Percentiles rank a stretch among this genome's conserved stretches.
Conservation (phyloP, 345 rosid genomes). For the Eucalyptus regnans region DNA sequence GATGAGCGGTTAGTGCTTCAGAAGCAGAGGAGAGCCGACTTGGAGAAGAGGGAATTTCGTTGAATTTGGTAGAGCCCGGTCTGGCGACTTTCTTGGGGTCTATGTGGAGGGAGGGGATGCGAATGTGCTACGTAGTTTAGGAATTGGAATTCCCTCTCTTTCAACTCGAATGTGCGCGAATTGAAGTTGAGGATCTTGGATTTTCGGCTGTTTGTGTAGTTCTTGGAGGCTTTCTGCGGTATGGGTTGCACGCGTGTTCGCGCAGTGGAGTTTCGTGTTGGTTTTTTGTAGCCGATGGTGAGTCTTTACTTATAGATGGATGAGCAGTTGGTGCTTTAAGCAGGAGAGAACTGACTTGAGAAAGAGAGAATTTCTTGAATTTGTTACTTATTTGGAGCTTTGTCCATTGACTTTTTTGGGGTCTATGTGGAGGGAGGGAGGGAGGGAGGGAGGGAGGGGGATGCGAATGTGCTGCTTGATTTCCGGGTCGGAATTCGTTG, state of each 20-base stretch:
- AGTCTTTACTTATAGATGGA: background rate
- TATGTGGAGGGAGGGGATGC: background rate
- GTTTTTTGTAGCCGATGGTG: background rate
- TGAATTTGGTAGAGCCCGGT: background rate
- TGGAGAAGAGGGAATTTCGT: background rate
- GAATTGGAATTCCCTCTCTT: background rate
- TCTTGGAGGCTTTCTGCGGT: background rate
- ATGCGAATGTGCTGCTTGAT: background rate
- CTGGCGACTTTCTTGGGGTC: background rate
- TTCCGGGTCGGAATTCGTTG: background rate
- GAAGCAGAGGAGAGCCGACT: background rate
- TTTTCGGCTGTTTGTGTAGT: background rate
- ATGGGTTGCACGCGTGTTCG: background rate
- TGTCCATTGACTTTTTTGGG: background rate
- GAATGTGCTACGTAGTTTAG: background rate
- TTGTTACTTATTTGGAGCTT: background rate
- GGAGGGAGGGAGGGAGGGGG: background rate
- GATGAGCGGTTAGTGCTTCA: background rate
- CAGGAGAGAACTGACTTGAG: fast-evolving
- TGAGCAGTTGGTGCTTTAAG: background rate
- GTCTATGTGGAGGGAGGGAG: background rate
- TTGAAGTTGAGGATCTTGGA: background rate
- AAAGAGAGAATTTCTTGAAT: background rate
- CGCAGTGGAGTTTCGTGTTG: background rate
- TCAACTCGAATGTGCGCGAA: fast-evolving